Evolutionary conservation across 169 alveolate genomes (phyloP).

Genomic region (Plasmodium coatneyi): DNA sequence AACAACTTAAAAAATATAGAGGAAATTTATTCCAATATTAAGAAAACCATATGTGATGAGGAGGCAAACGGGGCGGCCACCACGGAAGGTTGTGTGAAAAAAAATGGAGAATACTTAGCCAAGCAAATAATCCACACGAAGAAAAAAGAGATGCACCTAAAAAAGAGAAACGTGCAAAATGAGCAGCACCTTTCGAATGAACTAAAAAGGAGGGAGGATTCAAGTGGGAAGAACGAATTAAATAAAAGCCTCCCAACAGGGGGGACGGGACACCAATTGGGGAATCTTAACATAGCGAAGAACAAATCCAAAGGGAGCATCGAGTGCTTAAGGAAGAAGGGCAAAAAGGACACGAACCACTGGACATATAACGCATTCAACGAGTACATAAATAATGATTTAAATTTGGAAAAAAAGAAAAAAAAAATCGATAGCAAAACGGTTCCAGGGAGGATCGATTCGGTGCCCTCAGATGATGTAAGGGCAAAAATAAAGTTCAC

Average conservation of each 20-base stretch:
- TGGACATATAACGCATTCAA: slow-evolving; percentile 13
- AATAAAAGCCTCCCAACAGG: background rate
- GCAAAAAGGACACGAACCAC: background rate
- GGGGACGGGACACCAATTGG: background rate
- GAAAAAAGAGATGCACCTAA: slow-evolving; percentile 3
- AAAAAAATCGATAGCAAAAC: background rate
- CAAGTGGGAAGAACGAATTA: background rate
- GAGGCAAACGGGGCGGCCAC: background rate
- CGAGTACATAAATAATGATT: slow-evolving; percentile 27
- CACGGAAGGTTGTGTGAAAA: background rate
- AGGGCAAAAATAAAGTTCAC: background rate
- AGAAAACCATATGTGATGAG: slow-evolving; percentile 13
- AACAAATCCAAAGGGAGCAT: slow-evolving; percentile 15
- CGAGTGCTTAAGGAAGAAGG: slow-evolving; percentile 16
- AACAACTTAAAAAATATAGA: slow-evolving; percentile 3
- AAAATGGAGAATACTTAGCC: background rate
- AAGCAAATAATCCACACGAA: slow-evolving; percentile 1
- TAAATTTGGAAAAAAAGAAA: slow-evolving; percentile 3
- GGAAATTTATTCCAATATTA: slow-evolving; percentile 19
- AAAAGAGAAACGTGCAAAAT: background rate
- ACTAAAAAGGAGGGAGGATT: background rate
- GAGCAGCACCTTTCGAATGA: background rate
- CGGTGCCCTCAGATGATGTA: background rate
- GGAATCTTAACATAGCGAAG: background rate
- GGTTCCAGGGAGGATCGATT: background rate